Conservation (phyloP, 306 rosid species). For the Senna tora region DNA sequence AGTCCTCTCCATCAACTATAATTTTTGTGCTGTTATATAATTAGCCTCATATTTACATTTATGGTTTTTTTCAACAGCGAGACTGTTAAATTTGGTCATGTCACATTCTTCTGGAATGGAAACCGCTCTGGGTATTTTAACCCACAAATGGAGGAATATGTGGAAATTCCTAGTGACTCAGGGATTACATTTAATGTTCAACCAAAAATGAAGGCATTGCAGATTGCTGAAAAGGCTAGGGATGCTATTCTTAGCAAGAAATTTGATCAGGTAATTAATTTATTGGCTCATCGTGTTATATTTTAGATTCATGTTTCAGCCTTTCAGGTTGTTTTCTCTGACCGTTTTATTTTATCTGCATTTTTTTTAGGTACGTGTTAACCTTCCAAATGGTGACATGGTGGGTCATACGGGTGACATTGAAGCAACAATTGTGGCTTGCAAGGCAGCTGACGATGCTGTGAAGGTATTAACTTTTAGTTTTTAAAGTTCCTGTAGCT, state of each 20-base stretch:
- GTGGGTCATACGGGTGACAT: slow-evolving; percentile 96
- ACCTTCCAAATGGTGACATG: slow-evolving; percentile 94
- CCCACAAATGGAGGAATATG: slow-evolving; percentile 73
- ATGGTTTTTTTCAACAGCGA: slow-evolving; percentile 58
- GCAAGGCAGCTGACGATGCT: slow-evolving; percentile 96
- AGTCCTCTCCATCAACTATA: background rate
- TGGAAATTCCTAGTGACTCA: slow-evolving; percentile 88
- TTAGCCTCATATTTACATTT: slow-evolving; percentile 4
- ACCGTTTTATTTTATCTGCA: slow-evolving; percentile 15
- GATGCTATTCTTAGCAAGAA: slow-evolving; percentile 85
- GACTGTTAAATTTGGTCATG: slow-evolving; percentile 98
- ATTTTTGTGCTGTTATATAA: slow-evolving; percentile 8
- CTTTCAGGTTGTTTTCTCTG: background rate
- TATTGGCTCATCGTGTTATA: background rate
- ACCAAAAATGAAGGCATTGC: slow-evolving; percentile 94
- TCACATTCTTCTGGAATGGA: slow-evolving; percentile 99
- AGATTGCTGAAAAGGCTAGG: slow-evolving; percentile 90
- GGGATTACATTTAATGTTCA: slow-evolving; percentile 93
- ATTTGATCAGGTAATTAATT: slow-evolving; percentile 55
- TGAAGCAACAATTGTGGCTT: slow-evolving; percentile 88
- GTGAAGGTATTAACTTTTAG: slow-evolving; percentile 66
- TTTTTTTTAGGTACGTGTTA: slow-evolving; percentile 86
- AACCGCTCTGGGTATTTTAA: slow-evolving; percentile 93
- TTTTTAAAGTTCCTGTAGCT: slow-evolving; percentile 21
- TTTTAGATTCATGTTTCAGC: slow-evolving; percentile 12